Evolutionary conservation across 139 green algal genomes (phyloP), one percentile per base, ranked within the genome.

Genomic region (Spirogloea muscicola): DNA sequence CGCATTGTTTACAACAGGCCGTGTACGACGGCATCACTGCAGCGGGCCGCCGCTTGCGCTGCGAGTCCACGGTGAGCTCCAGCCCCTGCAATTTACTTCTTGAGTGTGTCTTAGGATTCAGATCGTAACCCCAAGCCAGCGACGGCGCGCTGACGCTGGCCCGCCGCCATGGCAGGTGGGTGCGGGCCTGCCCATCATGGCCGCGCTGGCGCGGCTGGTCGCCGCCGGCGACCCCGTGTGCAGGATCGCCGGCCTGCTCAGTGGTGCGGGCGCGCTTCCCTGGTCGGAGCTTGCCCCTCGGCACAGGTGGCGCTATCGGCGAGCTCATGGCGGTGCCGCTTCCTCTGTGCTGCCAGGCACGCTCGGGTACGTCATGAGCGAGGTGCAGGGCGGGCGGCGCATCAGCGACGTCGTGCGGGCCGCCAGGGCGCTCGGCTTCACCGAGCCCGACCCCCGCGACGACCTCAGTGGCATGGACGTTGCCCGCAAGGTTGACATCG

Each of bases 401-500:
- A 55, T 82, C 10, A 80, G 72, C 43, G 38, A 82, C 18, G 72
- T 79, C 16, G 72, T 80, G 33, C 6, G 18, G 29, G 72, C 31
- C 4, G 72, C 72, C 49, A 80, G 72, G 68, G 33, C 5, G 18
- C 7, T 31, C 72, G 72, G 74, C 10, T 82, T 83, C 58, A 82
- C 74, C 33, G 74, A 82, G 51, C 74, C 74, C 27, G 73, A 81
- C 27, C 73, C 73, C 29, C 46, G 73, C 5, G 73, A 81, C 72
- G 73, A 81, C 52, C 48, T 81, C n/a, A 31, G 25, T 37, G 73
- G 73, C 51, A 82, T 80, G 73, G 73, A 81, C 72, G 73, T 81
- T 5, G 73, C 73, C 62, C 74, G 73, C n/a, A 81, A 77, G 68
- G 64, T 69, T 3, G 43, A 51, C 43, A 25, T 16, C 13, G 13